A percentile compares a stretch with the other conserved stretches of the same genome.
These are phyloP conservation scores for Metschnikowia cubensis DNA, from an alignment of 805 yeast species.

Conservation along the genomic window DNA sequence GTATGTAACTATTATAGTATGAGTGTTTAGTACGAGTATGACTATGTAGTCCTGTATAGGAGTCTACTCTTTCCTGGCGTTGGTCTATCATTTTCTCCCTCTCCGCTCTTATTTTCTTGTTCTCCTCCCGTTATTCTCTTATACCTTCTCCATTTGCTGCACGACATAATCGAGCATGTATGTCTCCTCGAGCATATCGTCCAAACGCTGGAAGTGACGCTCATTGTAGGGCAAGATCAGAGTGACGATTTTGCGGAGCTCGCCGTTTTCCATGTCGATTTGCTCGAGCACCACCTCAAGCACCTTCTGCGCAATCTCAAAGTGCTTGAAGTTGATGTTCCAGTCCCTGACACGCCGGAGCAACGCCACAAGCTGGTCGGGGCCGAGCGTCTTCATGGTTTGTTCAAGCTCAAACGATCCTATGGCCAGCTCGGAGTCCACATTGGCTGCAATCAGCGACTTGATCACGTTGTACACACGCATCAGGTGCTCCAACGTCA, in stretches of 20 bases:
- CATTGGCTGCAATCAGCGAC: constrained; percentile 50
- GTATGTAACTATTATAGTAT: no score
- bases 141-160: constrained; percentile 54
- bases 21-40: no score
- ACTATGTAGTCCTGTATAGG: no score
- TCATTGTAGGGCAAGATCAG: constrained; percentile 84
- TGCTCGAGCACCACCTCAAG: constrained; percentile 59
- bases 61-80: background rate
- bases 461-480: constrained; percentile 74
- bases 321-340: constrained; percentile 86
- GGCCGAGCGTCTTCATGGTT: constrained; percentile 52
- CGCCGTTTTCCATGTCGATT: constrained; percentile 55
- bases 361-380: constrained; percentile 56
- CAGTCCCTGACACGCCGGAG: constrained; percentile 85
- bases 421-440: constrained; percentile 46
- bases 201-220: constrained; percentile 76
- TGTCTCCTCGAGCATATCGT: constrained; percentile 79
- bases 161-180: constrained; percentile 80
- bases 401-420: constrained; percentile 62
- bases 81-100: background rate
- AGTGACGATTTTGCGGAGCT: constrained; percentile 64
- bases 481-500: constrained; percentile 87
- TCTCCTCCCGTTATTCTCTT: background rate
- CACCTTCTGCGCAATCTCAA: constrained; percentile 74
- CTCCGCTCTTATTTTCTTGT: background rate